Evolutionary conservation across 345 rosid genomes (phyloP).

Genomic region (Citrus sinensis): DVS_A1.0 CM039169.1:30188001-30188500

Average conservation of each 20-base stretch:
- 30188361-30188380: background rate
- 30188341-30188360: slow-evolving; percentile 4
- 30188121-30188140: background rate
- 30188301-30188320: slow-evolving; percentile 6
- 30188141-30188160: background rate
- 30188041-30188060: background rate
- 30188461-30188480: background rate
- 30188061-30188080: background rate
- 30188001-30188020: background rate
- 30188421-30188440: background rate
- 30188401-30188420: background rate
- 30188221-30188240: background rate
- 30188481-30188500: background rate
- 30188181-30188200: slow-evolving; percentile 33
- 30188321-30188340: background rate
- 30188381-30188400: background rate
- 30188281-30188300: background rate
- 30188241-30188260: background rate
- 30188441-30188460: background rate
- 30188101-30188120: slow-evolving; percentile 4
- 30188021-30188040: too few species aligned
- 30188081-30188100: background rate
- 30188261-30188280: background rate
- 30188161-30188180: background rate
- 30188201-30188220: slow-evolving; percentile 37